Evolutionary conservation across 129 eudicot genomes (phyloP).

Genomic region (Kitagawia praeruptora): DNA sequence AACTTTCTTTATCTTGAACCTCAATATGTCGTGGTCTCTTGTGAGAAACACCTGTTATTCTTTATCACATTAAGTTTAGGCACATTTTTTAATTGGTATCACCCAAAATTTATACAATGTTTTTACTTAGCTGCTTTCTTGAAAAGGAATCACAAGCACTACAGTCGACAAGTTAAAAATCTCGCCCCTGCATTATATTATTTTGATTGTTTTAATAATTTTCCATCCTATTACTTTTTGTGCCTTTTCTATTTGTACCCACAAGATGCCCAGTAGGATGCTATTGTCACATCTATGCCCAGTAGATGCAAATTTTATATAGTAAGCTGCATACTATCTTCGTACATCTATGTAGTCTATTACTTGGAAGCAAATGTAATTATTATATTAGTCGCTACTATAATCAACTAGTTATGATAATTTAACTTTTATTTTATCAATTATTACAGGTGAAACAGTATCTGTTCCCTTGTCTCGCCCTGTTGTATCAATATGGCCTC

Average conservation of each 20-base stretch:
- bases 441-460: conserved; percentile 63
- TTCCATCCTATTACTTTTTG: neutral
- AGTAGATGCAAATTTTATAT: neutral
- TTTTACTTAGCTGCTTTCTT: neutral
- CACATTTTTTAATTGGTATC: neutral
- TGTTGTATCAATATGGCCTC: conserved; percentile 88
- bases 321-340: neutral
- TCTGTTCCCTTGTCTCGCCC: conserved; percentile 62
- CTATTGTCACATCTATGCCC: too few species aligned
- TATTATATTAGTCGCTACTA: neutral
- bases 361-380: neutral
- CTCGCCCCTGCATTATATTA: neutral
- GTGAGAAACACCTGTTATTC: neutral
- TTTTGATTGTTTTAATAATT: neutral
- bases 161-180: neutral
- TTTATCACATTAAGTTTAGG: neutral
- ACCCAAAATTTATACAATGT: neutral
- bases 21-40: neutral
- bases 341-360: neutral
- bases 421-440: neutral
- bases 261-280: neutral
- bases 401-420: neutral
- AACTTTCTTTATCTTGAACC: neutral
- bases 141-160: neutral
- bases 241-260: neutral